phyloP scores from a whole-genome alignment of 805 yeast genomes.

The Suhomyces kilbournensis region DNA sequence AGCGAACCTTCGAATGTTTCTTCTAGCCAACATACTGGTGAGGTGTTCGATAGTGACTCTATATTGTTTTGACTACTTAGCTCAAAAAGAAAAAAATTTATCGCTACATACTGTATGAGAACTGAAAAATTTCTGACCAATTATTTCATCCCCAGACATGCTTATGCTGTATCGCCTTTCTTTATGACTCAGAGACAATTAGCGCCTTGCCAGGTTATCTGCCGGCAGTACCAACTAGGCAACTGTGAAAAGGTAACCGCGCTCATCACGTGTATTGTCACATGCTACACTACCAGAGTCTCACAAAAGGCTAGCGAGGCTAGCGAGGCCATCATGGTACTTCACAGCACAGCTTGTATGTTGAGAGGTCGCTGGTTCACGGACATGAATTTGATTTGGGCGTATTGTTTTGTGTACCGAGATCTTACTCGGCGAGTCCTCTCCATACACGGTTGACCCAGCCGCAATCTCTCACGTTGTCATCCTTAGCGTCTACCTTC shows the following conservation, averaged over 20 bases:
- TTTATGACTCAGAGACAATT: conserved; percentile 1
- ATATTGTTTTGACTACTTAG: neutral
- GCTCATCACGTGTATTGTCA: neutral
- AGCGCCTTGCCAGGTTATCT: conserved; percentile 1
- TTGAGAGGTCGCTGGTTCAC: neutral
- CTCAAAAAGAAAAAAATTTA: neutral
- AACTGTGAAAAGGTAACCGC: neutral
- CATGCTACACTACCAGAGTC: neutral
- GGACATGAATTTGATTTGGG: neutral
- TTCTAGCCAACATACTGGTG: conserved; percentile 5
- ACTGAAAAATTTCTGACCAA: conserved; percentile 1
- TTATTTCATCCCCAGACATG: conserved; percentile 1
- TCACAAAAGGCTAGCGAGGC: neutral
- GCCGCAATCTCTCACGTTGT: conserved; percentile 68
- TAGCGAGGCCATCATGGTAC: neutral
- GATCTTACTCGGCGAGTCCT: conserved; percentile 29
- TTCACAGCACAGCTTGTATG: neutral
- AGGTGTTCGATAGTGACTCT: neutral
- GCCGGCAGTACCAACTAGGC: conserved; percentile 1
- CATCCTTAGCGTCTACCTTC: conserved; percentile 50
- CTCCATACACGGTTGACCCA: conserved; percentile 76
- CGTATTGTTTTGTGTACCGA: neutral
- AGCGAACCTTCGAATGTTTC: conserved; percentile 26
- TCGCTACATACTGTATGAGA: neutral
- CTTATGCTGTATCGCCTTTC: conserved; percentile 1